These are phyloP conservation scores for Podospora pseudoanserina DNA, from an alignment of 495 filamentous ascomycete genomes.

Conservation along the genomic window DNA sequence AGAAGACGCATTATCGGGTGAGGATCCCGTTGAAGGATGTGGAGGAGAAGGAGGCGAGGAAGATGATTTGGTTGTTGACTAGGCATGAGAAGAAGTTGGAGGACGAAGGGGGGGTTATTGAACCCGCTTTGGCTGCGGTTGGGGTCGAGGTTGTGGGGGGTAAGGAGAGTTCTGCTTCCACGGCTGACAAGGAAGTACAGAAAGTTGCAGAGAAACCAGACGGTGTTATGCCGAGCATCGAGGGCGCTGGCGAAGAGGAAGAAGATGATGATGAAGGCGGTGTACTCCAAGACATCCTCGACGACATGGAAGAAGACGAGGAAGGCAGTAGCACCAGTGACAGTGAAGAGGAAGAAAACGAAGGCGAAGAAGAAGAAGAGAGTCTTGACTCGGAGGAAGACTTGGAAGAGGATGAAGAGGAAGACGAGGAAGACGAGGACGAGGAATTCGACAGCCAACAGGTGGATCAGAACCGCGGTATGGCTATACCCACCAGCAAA, in stretches of 20 bases:
- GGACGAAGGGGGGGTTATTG: background rate
- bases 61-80: slow-evolving; percentile 32
- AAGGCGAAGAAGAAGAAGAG: slow-evolving; percentile 19
- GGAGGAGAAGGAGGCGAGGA: slow-evolving; percentile 32
- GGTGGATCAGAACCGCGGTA: background rate
- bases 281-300: background rate
- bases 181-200: slow-evolving; percentile 6
- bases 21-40: slow-evolving; percentile 37
- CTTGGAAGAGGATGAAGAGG: slow-evolving; percentile 20
- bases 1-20: slow-evolving; percentile 35
- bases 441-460: slow-evolving; percentile 8
- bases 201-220: slow-evolving; percentile 16
- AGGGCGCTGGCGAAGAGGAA: slow-evolving; percentile 2
- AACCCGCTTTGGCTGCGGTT: background rate
- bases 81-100: background rate
- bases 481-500: background rate
- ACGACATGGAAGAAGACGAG: slow-evolving; percentile 14
- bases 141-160: slow-evolving; percentile 5
- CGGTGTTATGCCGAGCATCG: background rate
- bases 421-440: slow-evolving; percentile 17
- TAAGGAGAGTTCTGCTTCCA: background rate
- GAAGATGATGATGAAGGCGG: slow-evolving; percentile 10
- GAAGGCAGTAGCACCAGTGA: slow-evolving; percentile 6
- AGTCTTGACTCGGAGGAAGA: slow-evolving; percentile 11
- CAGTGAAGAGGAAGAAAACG: slow-evolving; percentile 8